phyloP scores from a whole-genome alignment of 257 asterid genomes.

The Solanum bukasovii region DNA sequence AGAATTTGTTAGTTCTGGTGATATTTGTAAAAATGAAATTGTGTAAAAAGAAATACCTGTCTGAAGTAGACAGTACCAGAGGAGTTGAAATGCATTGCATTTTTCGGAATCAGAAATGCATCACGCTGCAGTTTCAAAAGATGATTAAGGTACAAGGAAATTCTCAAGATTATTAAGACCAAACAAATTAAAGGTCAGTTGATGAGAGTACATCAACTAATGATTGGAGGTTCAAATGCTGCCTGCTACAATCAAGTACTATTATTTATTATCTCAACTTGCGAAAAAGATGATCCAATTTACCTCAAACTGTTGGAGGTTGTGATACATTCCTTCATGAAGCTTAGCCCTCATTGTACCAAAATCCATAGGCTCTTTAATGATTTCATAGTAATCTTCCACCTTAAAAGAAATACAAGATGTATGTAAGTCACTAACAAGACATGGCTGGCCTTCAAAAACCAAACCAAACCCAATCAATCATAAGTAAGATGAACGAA shows the following conservation, averaged over 20 bases:
- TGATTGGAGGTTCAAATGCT: background rate
- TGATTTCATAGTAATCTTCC: constrained; percentile 65
- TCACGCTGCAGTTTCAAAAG: constrained; percentile 54
- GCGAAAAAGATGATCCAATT: background rate
- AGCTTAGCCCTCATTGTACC: constrained; percentile 96
- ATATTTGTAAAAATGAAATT: background rate
- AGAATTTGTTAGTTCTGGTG: background rate
- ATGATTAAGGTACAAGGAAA: background rate
- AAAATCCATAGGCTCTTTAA: constrained; percentile 87
- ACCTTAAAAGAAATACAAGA: constrained; percentile 29
- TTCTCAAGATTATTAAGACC: background rate
- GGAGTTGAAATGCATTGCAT: constrained; percentile 88
- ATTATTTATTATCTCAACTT: background rate
- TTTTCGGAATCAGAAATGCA: constrained; percentile 68
- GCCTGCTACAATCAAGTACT: background rate
- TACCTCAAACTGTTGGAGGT: constrained; percentile 71
- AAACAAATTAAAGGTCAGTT: background rate
- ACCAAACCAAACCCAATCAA: background rate
- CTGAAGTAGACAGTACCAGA: constrained; percentile 54
- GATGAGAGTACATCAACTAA: background rate
- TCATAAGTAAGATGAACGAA: background rate
- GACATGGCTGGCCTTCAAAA: background rate
- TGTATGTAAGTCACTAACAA: background rate
- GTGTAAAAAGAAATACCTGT: constrained; percentile 31
- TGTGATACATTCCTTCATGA: constrained; percentile 74